Conservation (phyloP, 169 alveolate genomes). For the Amoebophrya sp. region DNA sequence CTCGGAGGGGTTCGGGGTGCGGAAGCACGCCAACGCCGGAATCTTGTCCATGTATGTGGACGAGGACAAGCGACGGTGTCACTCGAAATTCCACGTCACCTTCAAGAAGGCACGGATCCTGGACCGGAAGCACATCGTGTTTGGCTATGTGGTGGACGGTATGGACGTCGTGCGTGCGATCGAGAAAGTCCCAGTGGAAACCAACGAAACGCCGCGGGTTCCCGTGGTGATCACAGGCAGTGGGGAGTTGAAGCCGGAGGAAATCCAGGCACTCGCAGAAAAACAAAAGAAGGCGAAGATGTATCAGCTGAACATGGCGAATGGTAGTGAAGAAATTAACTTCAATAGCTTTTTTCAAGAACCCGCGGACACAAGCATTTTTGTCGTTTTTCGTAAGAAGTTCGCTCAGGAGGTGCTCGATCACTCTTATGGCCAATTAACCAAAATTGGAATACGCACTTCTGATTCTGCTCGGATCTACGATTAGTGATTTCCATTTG, state of each 20-base stretch:
- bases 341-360: no score
- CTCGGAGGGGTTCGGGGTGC: background rate
- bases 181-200: constrained; percentile 71
- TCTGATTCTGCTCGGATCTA: no score
- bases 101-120: constrained; percentile 67
- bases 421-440: no score
- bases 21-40: background rate
- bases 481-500: no score
- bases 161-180: constrained; percentile 79
- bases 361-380: no score
- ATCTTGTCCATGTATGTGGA: background rate
- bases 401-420: no score
- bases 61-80: background rate
- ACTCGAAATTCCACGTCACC: constrained; percentile 73
- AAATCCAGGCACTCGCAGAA: constrained; percentile 25
- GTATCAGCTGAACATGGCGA: no score
- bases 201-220: constrained; percentile 66
- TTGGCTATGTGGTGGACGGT: constrained; percentile 80
- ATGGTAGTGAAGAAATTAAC: no score
- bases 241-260: constrained; percentile 47
- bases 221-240: constrained; percentile 66
- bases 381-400: no score
- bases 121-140: constrained; percentile 74
- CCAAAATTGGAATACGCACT: no score
- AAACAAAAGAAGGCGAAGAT: background rate